phyloP scores from a whole-genome alignment of 345 rosid genomes.

The Fremontodendron californicum region DNA sequence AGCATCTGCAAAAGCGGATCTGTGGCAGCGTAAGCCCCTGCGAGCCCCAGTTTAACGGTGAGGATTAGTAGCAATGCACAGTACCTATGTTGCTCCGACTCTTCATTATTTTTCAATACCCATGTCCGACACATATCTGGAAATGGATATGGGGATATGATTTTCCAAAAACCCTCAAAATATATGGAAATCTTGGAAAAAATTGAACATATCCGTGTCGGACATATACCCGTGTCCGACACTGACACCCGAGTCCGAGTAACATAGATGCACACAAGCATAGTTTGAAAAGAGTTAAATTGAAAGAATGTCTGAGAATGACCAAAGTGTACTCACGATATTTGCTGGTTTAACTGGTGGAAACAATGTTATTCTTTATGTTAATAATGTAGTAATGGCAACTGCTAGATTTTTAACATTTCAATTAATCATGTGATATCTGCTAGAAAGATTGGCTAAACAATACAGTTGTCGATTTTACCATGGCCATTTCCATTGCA shows the following conservation, averaged over 20 bases:
- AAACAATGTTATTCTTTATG: neutral
- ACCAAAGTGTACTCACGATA: neutral
- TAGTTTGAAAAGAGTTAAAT: neutral
- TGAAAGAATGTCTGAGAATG: neutral
- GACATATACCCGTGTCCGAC: no score
- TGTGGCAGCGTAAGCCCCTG: conserved; percentile 38
- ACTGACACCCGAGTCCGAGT: no score
- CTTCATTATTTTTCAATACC: no score
- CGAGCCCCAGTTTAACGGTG: neutral
- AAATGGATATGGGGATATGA: no score
- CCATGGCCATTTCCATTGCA: neutral
- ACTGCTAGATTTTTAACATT: neutral
- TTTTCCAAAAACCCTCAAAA: no score
- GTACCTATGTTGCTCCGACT: no score
- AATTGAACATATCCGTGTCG: no score
- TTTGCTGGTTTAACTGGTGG: neutral
- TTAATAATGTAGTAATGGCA: neutral
- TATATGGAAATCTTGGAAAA: no score
- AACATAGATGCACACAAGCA: neutral
- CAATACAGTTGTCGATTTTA: neutral
- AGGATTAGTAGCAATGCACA: neutral
- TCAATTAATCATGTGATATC: neutral
- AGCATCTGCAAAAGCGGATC: conserved; percentile 84
- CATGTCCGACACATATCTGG: no score
- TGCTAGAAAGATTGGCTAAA: neutral